Evolutionary conservation across 768 basidiomycete species (phyloP).

Genomic region (Russula olivacea): DNA sequence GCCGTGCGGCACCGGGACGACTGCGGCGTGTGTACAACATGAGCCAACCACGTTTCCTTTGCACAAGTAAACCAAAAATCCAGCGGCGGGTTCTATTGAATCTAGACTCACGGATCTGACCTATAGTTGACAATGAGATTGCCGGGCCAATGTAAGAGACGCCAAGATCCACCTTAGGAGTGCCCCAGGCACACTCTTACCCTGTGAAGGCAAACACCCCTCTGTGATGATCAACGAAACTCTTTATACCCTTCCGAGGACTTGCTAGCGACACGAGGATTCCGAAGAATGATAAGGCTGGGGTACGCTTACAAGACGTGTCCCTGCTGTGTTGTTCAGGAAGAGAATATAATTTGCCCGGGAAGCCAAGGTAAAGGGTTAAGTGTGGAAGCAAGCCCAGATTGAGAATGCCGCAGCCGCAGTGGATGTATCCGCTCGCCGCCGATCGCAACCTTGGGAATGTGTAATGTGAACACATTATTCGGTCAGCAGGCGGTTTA

Average conservation of each 20-base stretch:
- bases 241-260: not conserved
- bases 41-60: conserved; percentile 29
- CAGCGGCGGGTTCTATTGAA: conserved; percentile 15
- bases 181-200: conserved; percentile 16
- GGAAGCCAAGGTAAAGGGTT: conserved; percentile 14
- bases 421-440: conserved; percentile 10
- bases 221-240: conserved; percentile 6
- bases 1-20: conserved; percentile 29
- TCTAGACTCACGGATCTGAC: conserved; percentile 24
- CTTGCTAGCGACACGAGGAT: not conserved
- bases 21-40: conserved; percentile 34
- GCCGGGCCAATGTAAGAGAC: conserved; percentile 7
- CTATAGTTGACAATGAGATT: conserved; percentile 9
- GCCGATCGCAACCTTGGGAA: conserved; percentile 22
- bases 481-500: conserved; percentile 15
- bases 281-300: not conserved
- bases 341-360: not conserved
- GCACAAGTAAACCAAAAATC: not conserved
- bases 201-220: not conserved
- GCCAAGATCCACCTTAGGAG: conserved; percentile 21
- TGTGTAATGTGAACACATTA: conserved; percentile 18
- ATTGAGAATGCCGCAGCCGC: conserved; percentile 3
- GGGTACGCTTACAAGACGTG: not conserved
- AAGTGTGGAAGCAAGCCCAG: conserved; percentile 7
- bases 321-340: not conserved